These are phyloP conservation scores for Cupressus sempervirens DNA, from an alignment of 75 land plant species.

Conservation along the genomic window DNA sequence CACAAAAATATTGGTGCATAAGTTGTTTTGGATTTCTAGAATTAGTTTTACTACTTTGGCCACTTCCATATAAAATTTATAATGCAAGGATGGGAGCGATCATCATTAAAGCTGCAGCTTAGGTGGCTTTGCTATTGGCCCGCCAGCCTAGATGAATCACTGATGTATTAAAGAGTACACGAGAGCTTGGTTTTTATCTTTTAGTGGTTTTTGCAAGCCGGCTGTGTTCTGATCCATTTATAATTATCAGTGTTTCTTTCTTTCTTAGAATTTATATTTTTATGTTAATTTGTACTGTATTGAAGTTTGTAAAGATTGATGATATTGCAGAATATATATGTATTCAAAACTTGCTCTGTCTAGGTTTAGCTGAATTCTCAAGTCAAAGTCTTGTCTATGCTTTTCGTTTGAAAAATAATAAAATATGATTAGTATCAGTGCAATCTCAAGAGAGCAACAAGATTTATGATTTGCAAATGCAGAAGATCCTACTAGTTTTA, in stretches of 20 bases:
- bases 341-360: background rate
- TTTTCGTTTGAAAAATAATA: background rate
- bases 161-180: background rate
- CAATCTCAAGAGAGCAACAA: background rate
- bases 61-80: background rate
- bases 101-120: background rate
- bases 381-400: background rate
- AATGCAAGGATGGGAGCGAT: background rate
- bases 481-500: background rate
- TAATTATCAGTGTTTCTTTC: background rate
- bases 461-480: background rate
- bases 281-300: background rate
- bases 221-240: background rate
- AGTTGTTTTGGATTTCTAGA: background rate
- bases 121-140: background rate
- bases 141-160: background rate
- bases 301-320: background rate
- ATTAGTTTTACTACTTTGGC: background rate
- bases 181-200: constrained; percentile 1
- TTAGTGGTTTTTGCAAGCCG: background rate
- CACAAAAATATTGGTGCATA: too few relatives aligned
- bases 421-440: background rate
- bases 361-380: background rate
- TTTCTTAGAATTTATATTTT: background rate
- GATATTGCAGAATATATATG: background rate